Evolutionary conservation across 2,329 filamentous ascomycete genomes (phyloP).

Genomic region (Cladosporium halotolerans): DNA sequence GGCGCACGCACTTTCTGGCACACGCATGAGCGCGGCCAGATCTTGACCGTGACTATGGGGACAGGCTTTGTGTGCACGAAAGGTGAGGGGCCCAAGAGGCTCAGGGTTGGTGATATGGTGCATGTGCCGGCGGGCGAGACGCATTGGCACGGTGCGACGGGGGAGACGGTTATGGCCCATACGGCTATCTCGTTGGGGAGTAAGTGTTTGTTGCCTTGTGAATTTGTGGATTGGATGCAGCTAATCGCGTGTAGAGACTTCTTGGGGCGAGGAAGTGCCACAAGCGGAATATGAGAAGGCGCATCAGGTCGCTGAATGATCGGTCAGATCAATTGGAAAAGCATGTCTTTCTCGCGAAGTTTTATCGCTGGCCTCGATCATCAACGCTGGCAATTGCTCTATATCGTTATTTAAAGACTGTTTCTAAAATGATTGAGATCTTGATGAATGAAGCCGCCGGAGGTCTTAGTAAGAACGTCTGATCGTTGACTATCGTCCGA

Average conservation of each 20-base stretch:
- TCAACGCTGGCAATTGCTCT: too few relatives aligned
- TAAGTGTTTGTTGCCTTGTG: conserved; percentile 13
- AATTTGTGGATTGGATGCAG: not conserved
- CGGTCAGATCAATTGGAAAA: not conserved
- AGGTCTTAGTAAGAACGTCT: too few relatives aligned
- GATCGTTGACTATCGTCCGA: not conserved
- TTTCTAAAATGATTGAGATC: too few relatives aligned
- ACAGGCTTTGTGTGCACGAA: conserved; percentile 40
- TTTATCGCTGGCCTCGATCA: too few relatives aligned
- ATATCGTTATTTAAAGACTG: too few relatives aligned
- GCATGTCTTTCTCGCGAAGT: too few relatives aligned
- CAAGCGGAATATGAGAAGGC: conserved; percentile 34
- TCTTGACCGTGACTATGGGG: conserved; percentile 37
- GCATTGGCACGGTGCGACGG: conserved; percentile 43
- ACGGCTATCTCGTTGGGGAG: conserved; percentile 33
- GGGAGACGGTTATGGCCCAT: conserved; percentile 37
- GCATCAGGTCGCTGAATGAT: conserved; percentile 13
- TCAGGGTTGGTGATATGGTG: conserved; percentile 38
- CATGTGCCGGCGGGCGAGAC: conserved; percentile 36
- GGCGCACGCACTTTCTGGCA: conserved; percentile 43
- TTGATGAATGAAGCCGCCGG: too few relatives aligned
- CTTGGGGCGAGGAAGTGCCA: conserved; percentile 33
- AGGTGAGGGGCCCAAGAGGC: conserved; percentile 30
- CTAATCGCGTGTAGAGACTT: conserved; percentile 23
- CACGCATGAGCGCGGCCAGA: conserved; percentile 40